Evolutionary conservation across 352 stramenopile genomes (phyloP).

Genomic region (Phytophthora citricola): DNA sequence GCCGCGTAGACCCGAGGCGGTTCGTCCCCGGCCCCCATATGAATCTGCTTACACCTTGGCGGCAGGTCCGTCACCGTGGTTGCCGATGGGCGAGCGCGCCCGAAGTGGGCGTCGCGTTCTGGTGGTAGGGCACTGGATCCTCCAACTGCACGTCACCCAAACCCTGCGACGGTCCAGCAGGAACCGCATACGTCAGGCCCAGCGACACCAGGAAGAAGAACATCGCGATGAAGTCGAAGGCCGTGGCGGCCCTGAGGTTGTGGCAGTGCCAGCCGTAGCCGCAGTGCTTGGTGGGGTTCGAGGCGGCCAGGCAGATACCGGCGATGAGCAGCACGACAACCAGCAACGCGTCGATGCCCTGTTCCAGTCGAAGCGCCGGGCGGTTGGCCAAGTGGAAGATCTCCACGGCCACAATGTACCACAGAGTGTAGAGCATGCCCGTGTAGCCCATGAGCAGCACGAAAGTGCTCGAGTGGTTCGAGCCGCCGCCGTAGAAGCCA

Average conservation of each 20-base stretch:
- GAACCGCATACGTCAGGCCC: constrained; percentile 38
- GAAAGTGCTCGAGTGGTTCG: constrained; percentile 49
- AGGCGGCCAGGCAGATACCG: constrained; percentile 58
- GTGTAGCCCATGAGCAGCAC: constrained; percentile 69
- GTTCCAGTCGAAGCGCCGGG: constrained; percentile 29
- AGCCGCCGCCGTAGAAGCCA: constrained; percentile 30
- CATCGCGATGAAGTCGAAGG: constrained; percentile 67
- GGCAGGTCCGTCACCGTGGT: constrained; percentile 21
- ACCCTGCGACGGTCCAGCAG: constrained; percentile 5
- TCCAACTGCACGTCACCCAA: constrained; percentile 31
- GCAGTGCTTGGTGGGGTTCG: constrained; percentile 56
- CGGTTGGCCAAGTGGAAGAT: constrained; percentile 47
- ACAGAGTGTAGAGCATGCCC: constrained; percentile 66
- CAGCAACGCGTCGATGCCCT: constrained; percentile 46
- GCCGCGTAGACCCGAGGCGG: neutral
- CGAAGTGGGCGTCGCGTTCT: constrained; percentile 38
- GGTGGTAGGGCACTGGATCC: constrained; percentile 42
- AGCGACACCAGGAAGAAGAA: constrained; percentile 54
- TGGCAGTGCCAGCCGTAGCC: constrained; percentile 41
- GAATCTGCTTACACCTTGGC: constrained; percentile 31
- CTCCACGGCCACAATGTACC: constrained; percentile 56
- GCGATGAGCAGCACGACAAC: constrained; percentile 55
- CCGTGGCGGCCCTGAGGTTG: constrained; percentile 55
- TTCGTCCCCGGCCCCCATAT: constrained; percentile 2
- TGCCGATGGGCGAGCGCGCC: constrained; percentile 35